phyloP scores from a whole-genome alignment of 2,329 filamentous ascomycete species.

The Alternaria sp. region DNA sequence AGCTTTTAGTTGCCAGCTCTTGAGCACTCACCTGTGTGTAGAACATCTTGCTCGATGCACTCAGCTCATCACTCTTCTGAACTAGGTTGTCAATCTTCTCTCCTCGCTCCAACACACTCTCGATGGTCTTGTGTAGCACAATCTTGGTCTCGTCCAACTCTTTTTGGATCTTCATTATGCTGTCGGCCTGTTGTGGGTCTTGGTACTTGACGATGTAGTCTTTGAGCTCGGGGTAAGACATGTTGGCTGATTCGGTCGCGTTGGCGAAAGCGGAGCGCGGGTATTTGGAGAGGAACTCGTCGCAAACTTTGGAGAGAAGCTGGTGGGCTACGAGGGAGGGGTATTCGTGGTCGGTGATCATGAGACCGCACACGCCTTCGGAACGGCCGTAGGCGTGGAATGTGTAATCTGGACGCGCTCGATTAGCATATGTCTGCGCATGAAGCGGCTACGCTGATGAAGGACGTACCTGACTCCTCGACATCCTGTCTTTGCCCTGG shows the following conservation, averaged over 20 bases:
- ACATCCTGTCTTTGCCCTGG: conserved; percentile 85
- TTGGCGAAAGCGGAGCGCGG: too few relatives aligned
- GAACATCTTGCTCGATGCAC: conserved; percentile 96
- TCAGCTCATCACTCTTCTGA: conserved; percentile 89
- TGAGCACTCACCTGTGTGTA: conserved; percentile 71
- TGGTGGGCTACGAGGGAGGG: conserved; percentile 81
- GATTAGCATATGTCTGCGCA: neutral
- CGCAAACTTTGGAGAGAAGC: conserved; percentile 82
- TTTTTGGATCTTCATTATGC: conserved; percentile 93
- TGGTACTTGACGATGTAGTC: conserved; percentile 82
- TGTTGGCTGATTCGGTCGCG: conserved; percentile 14
- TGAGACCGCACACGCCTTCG: conserved; percentile 56
- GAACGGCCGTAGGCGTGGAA: conserved; percentile 55
- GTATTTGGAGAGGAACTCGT: conserved; percentile 82
- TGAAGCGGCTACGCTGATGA: too few relatives aligned
- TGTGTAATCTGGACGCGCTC: conserved; percentile 64
- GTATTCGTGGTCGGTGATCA: conserved; percentile 58
- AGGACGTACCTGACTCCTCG: conserved; percentile 60
- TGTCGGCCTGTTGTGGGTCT: conserved; percentile 87
- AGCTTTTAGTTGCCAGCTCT: neutral
- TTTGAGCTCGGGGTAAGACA: conserved; percentile 75
- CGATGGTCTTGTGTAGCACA: conserved; percentile 94
- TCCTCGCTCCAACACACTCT: conserved; percentile 84
- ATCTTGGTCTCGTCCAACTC: conserved; percentile 98
- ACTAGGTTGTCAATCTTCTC: conserved; percentile 97